Base-by-base conservation (phyloP, 768 basidiomycete species). In the Tephrocybe sp. region DNA sequence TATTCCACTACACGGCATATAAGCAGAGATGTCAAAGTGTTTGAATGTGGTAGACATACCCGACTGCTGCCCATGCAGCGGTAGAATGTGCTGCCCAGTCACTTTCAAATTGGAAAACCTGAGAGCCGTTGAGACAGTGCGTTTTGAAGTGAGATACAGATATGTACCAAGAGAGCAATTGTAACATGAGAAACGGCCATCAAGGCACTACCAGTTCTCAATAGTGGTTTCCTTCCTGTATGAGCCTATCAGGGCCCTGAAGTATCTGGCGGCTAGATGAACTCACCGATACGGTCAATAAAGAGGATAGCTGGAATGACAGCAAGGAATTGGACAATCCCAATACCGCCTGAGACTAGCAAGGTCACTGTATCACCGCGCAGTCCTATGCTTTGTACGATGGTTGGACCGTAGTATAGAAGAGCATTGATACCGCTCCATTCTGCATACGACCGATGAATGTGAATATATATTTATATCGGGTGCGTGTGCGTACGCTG, bases 371-470 rank as follows among this genome's bases (percentile, higher is more conserved):
- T 75, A 50, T 83, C 79, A 15, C 84, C 83, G 18, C 69, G 67
- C 22, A 91, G 52, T 3, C 87, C 88, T 37, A 91, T 73, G 42
- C 71, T 80, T 25, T 64, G 74, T 39, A 91, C 77, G 2, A 92
- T 71, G 0, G 80, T 82, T 1, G 90, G 90, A 0, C 88, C 89
- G 56, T 90, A 92, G 58, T 91, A 92, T 7, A 91, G 69, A 25
- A 92, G 62, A 9, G 90, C 88, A 59, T 91, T 92, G 54, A 91
- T 92, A 1, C 90, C 90, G 50, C 82, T 85, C 90, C 90, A 91
- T 69, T 91, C 88, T 91, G 57, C 12, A 47, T 12, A 13, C n/a
- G 42, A 11, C 42, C 7, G 4, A 23, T 27, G 42, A 19, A 8
- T 30, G 10, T n/a, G 3, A 10, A 19, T n/a, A 1, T 13, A 40